A percentile compares a stretch with the other conserved stretches of the same genome.
Conservation (phyloP, 441 rosid genomes). For the Cnidoscolus chayamansa region DNA sequence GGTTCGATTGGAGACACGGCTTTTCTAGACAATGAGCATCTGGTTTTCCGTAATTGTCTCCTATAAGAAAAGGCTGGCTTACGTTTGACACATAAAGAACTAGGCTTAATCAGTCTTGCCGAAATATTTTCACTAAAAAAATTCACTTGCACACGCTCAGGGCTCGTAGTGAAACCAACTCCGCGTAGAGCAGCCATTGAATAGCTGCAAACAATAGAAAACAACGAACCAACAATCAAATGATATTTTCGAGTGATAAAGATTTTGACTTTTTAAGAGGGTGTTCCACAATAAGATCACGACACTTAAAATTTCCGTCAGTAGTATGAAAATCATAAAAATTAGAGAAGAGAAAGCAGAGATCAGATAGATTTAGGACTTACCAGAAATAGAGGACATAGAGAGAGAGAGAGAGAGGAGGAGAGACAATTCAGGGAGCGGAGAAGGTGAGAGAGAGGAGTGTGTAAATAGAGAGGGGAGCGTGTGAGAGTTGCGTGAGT, state of each 20-base stretch:
- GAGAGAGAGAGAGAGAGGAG: not conserved
- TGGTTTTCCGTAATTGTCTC: slow-evolving; percentile 24
- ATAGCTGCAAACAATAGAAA: slow-evolving; percentile 21
- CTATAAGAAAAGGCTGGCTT: slow-evolving; percentile 16
- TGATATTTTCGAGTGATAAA: not conserved
- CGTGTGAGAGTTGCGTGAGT: slow-evolving; percentile 53
- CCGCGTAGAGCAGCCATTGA: slow-evolving; percentile 64
- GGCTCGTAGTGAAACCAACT: slow-evolving; percentile 34
- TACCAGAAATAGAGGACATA: slow-evolving; percentile 2
- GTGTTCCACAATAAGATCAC: not conserved
- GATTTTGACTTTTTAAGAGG: not conserved
- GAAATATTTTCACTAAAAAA: slow-evolving; percentile 33
- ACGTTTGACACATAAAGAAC: slow-evolving; percentile 22
- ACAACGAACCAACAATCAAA: not conserved
- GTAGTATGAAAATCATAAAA: not conserved
- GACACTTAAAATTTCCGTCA: not conserved
- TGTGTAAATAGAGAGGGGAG: slow-evolving; percentile 19
- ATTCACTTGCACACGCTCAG: slow-evolving; percentile 33
- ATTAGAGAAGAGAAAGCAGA: not conserved
- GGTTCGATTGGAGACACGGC: slow-evolving; percentile 37
- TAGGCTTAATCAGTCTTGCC: slow-evolving; percentile 29
- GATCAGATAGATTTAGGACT: slow-evolving; percentile 5
- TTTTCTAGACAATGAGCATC: slow-evolving; percentile 43
- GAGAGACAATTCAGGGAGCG: not conserved
- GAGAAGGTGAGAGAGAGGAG: not conserved